Conservation (phyloP, 2,329 filamentous ascomycete species). For the Colletotrichum tropicicola region DNA sequence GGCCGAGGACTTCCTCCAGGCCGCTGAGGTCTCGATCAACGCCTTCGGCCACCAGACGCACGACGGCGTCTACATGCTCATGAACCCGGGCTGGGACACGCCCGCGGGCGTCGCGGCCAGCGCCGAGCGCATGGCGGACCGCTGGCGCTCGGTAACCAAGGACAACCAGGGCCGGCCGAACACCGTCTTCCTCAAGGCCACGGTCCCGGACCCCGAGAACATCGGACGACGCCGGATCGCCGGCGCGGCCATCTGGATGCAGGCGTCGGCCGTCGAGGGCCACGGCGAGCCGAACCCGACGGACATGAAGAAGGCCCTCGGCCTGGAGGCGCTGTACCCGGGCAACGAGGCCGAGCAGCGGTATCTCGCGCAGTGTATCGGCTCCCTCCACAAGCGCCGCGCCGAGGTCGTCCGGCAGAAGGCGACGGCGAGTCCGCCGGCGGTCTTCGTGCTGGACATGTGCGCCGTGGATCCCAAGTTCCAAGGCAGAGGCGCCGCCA, state of each 20-base stretch:
- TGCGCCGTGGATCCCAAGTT: slow-evolving; percentile 62
- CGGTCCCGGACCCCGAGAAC: slow-evolving; percentile 45
- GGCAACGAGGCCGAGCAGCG: slow-evolving; percentile 53
- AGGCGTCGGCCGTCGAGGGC: slow-evolving; percentile 58
- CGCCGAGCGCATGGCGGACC: slow-evolving; percentile 47
- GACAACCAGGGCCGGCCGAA: slow-evolving; percentile 57
- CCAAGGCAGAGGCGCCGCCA: slow-evolving; percentile 59
- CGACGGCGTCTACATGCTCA: slow-evolving; percentile 59
- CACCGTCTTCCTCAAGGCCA: slow-evolving; percentile 63
- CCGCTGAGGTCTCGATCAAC: slow-evolving; percentile 36
- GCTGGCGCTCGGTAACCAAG: slow-evolving; percentile 49
- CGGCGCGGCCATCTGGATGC: slow-evolving; percentile 64
- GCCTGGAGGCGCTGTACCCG: slow-evolving; percentile 50
- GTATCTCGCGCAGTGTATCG: slow-evolving; percentile 54
- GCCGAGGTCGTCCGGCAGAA: slow-evolving; percentile 52
- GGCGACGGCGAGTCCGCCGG: slow-evolving; percentile 50
- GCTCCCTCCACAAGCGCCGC: slow-evolving; percentile 53
- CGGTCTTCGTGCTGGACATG: slow-evolving; percentile 59
- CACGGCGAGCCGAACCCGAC: slow-evolving; percentile 51
- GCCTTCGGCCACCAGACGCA: slow-evolving; percentile 59
- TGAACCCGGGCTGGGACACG: slow-evolving; percentile 65
- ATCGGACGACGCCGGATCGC: slow-evolving; percentile 45
- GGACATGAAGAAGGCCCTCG: slow-evolving; percentile 39
- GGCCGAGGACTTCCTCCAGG: slow-evolving; percentile 37
- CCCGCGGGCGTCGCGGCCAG: slow-evolving; percentile 49